Evolutionary conservation across 805 yeast species (phyloP), one percentile per base, ranked within the genome.

Genomic region (Pichia manshurica): DNA sequence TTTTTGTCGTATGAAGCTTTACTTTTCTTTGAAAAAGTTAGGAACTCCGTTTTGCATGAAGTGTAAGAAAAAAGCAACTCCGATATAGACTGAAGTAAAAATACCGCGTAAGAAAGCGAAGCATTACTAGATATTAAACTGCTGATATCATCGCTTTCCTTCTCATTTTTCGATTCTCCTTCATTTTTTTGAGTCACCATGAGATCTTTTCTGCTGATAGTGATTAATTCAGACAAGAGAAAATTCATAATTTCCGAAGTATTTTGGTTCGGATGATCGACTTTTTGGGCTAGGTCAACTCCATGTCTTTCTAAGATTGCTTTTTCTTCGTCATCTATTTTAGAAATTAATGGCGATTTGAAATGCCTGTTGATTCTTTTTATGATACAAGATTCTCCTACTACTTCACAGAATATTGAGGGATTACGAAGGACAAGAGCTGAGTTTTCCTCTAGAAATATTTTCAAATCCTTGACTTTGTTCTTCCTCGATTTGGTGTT

Each of bases 1-100:
- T 82, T 87, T 15, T 73, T 67, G 2, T 67, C 58, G 13, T 68
- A 77, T 1, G 50, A 41, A 3, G 58, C 45, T 57, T 46, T 50
- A 50, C 61, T 45, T 60, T 81, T 80, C 69, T 81, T 83, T 2
- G 91, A 80, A 55, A 78, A 90, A 0, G 91, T 81, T 48, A 89
- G 67, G 57, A 90, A 84, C 56, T 89, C 96, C 43, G 85, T 73
- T 61, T 90, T 90, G 44, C 89, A 78, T 52, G 81, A 82, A 52
- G 82, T 84, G 61, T 89, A 90, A 2, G 96, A 85, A 2, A 82
- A 77, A 7, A 90, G 63, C 7, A 88, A 65, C 55, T 90, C 97
- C 0, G 81, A 74, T 35, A 89, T 63, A 0, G 79, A 66, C 54
- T 81, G 86, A 35, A 90, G 65, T 41, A 90, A 64, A 61, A 82